A percentile compares a stretch with the other conserved stretches of the same genome.
Evolutionary conservation across 768 basidiomycete genomes (phyloP).

Genomic region (Rhodotorula diobovata): DNA sequence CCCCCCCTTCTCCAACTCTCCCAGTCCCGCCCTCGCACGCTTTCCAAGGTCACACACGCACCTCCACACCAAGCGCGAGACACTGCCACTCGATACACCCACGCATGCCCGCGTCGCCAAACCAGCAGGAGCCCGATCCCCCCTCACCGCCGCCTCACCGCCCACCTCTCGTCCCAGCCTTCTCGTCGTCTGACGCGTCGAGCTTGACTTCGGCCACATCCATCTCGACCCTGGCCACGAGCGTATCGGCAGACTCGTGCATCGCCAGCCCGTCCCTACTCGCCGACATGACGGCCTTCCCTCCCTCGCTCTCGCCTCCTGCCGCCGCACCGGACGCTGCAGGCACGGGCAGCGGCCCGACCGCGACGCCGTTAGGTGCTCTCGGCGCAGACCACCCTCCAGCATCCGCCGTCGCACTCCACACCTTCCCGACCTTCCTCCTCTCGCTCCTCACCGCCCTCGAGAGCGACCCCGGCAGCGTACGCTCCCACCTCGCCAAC

Average conservation of each 20-base stretch:
- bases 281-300: neutral
- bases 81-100: too few relatives aligned
- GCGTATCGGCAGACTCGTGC: too few relatives aligned
- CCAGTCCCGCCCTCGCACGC: too few relatives aligned
- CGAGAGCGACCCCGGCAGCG: conserved; percentile 45
- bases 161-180: neutral
- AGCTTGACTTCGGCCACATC: conserved; percentile 11
- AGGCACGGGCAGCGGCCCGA: too few relatives aligned
- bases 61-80: too few relatives aligned
- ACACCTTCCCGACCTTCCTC: conserved; percentile 39
- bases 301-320: neutral
- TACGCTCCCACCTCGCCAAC: conserved; percentile 37
- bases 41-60: too few relatives aligned
- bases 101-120: too few relatives aligned
- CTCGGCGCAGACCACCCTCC: too few relatives aligned
- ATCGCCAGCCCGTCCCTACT: too few relatives aligned
- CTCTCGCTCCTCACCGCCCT: conserved; percentile 39
- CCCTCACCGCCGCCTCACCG: neutral
- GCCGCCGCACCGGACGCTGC: neutral
- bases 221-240: neutral
- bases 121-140: too few relatives aligned
- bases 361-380: too few relatives aligned
- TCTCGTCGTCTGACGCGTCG: neutral
- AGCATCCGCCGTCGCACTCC: conserved; percentile 4
- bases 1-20: too few relatives aligned